phyloP scores from a whole-genome alignment of 2,329 filamentous ascomycete species.

The Mycosphaerella arachidis region DNA sequence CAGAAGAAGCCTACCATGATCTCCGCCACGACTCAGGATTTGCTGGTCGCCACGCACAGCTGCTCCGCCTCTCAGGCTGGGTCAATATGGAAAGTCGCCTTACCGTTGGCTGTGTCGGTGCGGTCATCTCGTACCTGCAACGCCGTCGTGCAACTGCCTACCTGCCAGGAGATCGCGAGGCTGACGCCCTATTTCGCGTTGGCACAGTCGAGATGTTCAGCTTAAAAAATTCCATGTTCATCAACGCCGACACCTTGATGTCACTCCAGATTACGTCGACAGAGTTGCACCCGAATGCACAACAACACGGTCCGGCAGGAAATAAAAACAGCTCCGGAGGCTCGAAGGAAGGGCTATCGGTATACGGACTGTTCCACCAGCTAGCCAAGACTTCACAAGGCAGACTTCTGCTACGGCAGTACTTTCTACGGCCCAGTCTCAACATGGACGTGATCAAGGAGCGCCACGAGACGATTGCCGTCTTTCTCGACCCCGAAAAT shows the following conservation, averaged over 20 bases:
- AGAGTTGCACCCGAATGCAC: slow-evolving; percentile 76
- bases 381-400: slow-evolving; percentile 77
- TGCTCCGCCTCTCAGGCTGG: slow-evolving; percentile 64
- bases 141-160: slow-evolving; percentile 61
- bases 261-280: slow-evolving; percentile 82
- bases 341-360: slow-evolving; percentile 74
- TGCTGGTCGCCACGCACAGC: slow-evolving; percentile 56
- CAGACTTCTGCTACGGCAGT: slow-evolving; percentile 65
- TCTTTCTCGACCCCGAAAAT: slow-evolving; percentile 67
- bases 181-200: slow-evolving; percentile 56
- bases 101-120: slow-evolving; percentile 81
- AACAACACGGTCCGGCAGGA: slow-evolving; percentile 65
- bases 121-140: slow-evolving; percentile 73
- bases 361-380: slow-evolving; percentile 76
- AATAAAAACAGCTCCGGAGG: slow-evolving; percentile 48
- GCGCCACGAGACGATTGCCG: slow-evolving; percentile 64
- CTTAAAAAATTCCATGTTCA: slow-evolving; percentile 63
- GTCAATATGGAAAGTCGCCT: slow-evolving; percentile 70
- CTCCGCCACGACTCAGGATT: slow-evolving; percentile 40
- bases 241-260: slow-evolving; percentile 73
- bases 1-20: slow-evolving; percentile 36
- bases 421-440: slow-evolving; percentile 74
- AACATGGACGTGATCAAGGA: slow-evolving; percentile 64
- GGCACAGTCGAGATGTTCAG: slow-evolving; percentile 69
- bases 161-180: slow-evolving; percentile 55